Evolutionary conservation across 352 stramenopile genomes (phyloP).

Genomic region (Phytophthora multivora): DNA sequence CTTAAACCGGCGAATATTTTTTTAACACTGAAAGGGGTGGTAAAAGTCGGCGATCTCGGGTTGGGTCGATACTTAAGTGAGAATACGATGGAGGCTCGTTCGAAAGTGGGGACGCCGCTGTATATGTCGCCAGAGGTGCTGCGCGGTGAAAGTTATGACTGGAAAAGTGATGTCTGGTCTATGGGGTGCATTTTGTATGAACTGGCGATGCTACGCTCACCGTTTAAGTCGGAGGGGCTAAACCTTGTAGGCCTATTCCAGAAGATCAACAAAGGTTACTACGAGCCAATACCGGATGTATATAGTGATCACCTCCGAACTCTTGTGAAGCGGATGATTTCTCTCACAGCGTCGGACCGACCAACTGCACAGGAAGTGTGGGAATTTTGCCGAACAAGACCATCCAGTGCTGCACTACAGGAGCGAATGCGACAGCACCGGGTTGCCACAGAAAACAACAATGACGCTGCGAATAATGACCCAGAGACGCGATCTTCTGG

Average conservation of each 20-base stretch:
- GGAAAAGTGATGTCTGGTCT: constrained; percentile 96
- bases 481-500: constrained; percentile 2
- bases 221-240: constrained; percentile 93
- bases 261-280: constrained; percentile 91
- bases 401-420: constrained; percentile 39
- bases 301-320: constrained; percentile 68
- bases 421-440: constrained; percentile 27
- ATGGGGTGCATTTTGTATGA: constrained; percentile 97
- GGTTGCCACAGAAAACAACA: constrained; percentile 25
- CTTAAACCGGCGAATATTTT: constrained; percentile 96
- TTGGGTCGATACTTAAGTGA: constrained; percentile 81
- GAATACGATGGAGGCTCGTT: constrained; percentile 83
- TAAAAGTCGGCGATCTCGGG: constrained; percentile 91
- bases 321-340: constrained; percentile 79
- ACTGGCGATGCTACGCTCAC: constrained; percentile 92
- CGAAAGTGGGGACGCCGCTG: constrained; percentile 93
- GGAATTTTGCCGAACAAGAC: constrained; percentile 46
- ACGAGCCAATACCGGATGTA: constrained; percentile 58
- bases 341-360: constrained; percentile 57
- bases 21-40: constrained; percentile 85
- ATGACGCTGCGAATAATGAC: constrained; percentile 10
- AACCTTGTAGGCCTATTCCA: constrained; percentile 92
- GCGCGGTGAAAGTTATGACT: constrained; percentile 93
- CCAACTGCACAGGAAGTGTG: constrained; percentile 74
- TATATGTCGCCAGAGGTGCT: constrained; percentile 97